Evolutionary conservation across 805 yeast genomes (phyloP).

Genomic region (Candida sanyiensis): DNA sequence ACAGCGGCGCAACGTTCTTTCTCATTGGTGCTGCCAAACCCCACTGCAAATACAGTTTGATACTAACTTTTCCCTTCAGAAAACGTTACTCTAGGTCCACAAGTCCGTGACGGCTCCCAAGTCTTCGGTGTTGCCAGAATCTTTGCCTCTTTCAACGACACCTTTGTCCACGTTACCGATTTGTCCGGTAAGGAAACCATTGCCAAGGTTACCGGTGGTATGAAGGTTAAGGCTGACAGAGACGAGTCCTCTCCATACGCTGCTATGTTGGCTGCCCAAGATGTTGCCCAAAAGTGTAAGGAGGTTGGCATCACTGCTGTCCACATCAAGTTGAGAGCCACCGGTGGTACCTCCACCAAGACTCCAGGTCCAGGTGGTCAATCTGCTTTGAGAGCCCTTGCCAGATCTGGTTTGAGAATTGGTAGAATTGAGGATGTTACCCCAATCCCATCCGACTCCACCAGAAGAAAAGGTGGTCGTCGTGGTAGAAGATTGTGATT

Average conservation of each 20-base stretch:
- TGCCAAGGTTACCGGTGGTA: constrained; percentile 99
- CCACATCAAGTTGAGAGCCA: constrained; percentile 99
- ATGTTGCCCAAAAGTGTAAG: constrained; percentile 97
- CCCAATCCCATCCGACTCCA: constrained; percentile 99
- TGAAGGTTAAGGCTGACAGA: constrained; percentile 99
- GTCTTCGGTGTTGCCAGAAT: constrained; percentile 99
- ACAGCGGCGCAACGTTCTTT: too few species aligned
- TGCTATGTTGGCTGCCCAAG: constrained; percentile 99
- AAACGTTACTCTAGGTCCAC: constrained; percentile 70
- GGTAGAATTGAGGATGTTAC: constrained; percentile 99
- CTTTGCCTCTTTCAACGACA: constrained; percentile 99
- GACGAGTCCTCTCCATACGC: constrained; percentile 99
- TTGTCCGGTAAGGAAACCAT: constrained; percentile 99
- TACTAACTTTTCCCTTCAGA: constrained; percentile 32
- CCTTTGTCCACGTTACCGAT: constrained; percentile 99
- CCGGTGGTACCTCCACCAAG: constrained; percentile 99
- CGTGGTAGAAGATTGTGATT: constrained; percentile 99
- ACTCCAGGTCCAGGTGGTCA: constrained; percentile 99
- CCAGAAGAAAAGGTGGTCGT: constrained; percentile 99
- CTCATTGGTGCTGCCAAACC: not conserved
- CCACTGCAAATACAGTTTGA: not conserved
- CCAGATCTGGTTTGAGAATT: constrained; percentile 99
- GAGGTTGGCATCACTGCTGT: constrained; percentile 99
- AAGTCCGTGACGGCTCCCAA: constrained; percentile 95
- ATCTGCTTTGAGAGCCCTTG: constrained; percentile 97